Evolutionary conservation across 2,329 filamentous ascomycete genomes (phyloP), one percentile per base, ranked within the genome.

Genomic region (Pseudophaeomoniella oleicola): DNA sequence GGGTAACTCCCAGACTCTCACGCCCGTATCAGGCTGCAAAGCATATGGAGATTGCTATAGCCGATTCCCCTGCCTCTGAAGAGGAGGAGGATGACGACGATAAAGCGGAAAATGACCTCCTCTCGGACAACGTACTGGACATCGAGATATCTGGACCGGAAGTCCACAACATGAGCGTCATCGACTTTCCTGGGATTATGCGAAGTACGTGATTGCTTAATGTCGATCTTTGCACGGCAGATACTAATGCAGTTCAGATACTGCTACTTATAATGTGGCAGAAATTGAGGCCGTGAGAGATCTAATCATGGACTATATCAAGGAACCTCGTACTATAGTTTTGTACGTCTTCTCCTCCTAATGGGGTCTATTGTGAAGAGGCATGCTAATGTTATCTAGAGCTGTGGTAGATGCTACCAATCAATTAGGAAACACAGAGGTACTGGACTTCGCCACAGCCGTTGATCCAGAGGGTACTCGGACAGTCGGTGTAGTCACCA

Each of bases 111-210:
- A n/a, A 27, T 27, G 9, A 27, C 9, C 22, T 9, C 9, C 22
- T 27, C 6, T 27, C 22, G 22, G 22, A 27, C 57, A 67, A 72
- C 39, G 65, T 75, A 15, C 60, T 77, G 4, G 65, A 72, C 1
- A 63, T 78, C 1, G 72, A 78, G 45, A 66, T 75, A 47, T 64
- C 61, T 9, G 72, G 73, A 0, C 72, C 72, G 0, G 65, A 72
- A 9, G 67, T 71, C 57, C 71, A 71, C 1, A 61, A 77, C 12
- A 53, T 78, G 31, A 78, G 71, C 0, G 60, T 78, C 1, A 71
- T 78, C 5, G 74, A 78, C 50, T 57, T 78, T 19, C 74, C 73
- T 0, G 72, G 74, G 2, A 54, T 78, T 2, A 67, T 6, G n/a
- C 22, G n/a, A 6, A 27, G 22, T 27, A 27, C 22, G 22, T 27